Conservation (phyloP, 352 stramenopile genomes). For the Phytophthora ohioensis region DNA sequence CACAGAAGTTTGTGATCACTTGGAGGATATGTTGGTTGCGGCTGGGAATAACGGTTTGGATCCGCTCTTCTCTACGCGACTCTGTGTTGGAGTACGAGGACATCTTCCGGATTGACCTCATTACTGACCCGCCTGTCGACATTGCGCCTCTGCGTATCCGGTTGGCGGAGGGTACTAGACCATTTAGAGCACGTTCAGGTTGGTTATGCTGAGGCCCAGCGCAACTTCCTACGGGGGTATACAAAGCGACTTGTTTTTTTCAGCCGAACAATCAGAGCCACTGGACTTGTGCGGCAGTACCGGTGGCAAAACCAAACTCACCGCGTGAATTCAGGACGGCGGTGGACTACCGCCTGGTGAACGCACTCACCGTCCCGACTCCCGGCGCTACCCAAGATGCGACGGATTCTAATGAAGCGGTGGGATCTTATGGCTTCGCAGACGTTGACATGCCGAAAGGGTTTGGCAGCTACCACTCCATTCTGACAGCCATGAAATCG, state of each 20-base stretch:
- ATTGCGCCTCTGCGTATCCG: conserved; percentile 1
- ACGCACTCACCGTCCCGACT: neutral
- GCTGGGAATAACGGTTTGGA: neutral
- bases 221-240: conserved; percentile 1
- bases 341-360: neutral
- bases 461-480: conserved; percentile 1
- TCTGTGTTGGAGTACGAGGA: conserved; percentile 16
- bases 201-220: conserved; percentile 9
- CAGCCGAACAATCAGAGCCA: conserved; percentile 2
- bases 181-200: neutral
- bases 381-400: neutral
- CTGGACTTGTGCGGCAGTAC: neutral
- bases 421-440: neutral
- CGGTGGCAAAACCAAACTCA: neutral
- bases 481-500: conserved; percentile 7
- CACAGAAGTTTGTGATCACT: neutral
- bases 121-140: neutral
- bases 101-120: conserved; percentile 9
- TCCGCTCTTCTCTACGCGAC: neutral
- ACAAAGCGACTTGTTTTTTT: conserved; percentile 3
- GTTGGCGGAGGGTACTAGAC: conserved; percentile 1
- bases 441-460: neutral
- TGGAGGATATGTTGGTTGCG: neutral
- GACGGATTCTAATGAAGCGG: neutral
- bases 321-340: neutral